A percentile compares a stretch with the other conserved stretches of the same genome.
Evolutionary conservation across 305 asterid species (phyloP).

Genomic region (Caryopteris hybrid): DNA sequence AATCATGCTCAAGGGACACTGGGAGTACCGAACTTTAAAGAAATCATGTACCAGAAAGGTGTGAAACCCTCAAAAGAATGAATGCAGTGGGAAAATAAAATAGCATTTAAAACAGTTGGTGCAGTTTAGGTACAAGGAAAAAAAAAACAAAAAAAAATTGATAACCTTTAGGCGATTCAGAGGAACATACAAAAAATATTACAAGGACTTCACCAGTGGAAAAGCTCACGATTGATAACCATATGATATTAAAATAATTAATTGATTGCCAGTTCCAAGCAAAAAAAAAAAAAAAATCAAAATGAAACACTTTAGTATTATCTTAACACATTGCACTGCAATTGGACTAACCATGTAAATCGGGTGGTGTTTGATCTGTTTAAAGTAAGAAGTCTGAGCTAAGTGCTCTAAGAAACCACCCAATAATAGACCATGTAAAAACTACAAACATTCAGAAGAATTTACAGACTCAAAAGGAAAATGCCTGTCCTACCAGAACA

Average conservation of each 20-base stretch:
- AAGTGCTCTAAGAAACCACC: not conserved
- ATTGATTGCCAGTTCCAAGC: not conserved
- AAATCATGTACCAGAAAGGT: not conserved
- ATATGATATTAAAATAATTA: not conserved
- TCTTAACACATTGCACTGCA: not conserved
- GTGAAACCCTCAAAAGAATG: not conserved
- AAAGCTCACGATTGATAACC: not conserved
- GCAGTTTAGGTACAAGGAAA: constrained; percentile 10
- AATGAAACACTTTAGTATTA: not conserved
- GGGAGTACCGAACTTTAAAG: no score
- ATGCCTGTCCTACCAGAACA: not conserved
- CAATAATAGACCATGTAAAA: not conserved
- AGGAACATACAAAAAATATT: constrained; percentile 11
- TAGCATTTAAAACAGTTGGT: not conserved
- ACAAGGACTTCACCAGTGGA: not conserved
- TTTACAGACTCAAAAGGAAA: not conserved
- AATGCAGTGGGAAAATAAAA: not conserved
- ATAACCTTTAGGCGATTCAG: not conserved
- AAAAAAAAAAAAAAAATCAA: not conserved
- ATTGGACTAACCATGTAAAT: not conserved
- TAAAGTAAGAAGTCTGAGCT: not conserved
- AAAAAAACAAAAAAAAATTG: not conserved
- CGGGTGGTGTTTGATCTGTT: not conserved
- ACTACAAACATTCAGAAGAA: not conserved
- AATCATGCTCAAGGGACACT: not conserved